Conservation (phyloP, 2,329 filamentous ascomycete species). For the Orbilia blumenaviensis region DNA sequence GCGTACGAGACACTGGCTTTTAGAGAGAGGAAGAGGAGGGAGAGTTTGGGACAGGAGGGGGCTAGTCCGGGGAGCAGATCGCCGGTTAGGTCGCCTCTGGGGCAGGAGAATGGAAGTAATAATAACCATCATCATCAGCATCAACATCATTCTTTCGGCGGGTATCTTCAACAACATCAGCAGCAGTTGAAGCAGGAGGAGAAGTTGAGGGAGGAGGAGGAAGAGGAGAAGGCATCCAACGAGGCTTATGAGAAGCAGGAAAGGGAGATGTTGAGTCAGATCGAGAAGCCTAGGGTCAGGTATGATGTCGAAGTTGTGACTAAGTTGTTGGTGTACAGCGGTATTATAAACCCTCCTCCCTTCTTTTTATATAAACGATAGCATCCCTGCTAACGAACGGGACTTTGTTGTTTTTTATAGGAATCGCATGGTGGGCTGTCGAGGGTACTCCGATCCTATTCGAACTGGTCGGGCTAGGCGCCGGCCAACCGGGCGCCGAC, state of each 20-base stretch:
- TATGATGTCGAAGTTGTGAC: conserved; percentile 99
- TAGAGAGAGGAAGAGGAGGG: conserved; percentile 74
- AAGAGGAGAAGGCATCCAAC: conserved; percentile 45
- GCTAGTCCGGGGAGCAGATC: conserved; percentile 38
- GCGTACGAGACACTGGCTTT: conserved; percentile 95
- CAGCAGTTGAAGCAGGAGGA: too few relatives aligned
- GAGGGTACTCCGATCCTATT: conserved; percentile 79
- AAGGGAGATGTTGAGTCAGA: conserved; percentile 80
- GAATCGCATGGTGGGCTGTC: conserved; percentile 83
- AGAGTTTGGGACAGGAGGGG: conserved; percentile 66
- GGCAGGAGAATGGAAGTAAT: conserved; percentile 59
- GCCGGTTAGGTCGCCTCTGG: conserved; percentile 58
- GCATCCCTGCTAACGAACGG: conserved; percentile 21
- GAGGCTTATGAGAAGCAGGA: conserved; percentile 65
- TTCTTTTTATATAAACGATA: background rate
- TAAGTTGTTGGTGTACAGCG: conserved; percentile 92
- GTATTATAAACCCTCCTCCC: conserved; percentile 63
- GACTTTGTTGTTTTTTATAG: conserved; percentile 63
- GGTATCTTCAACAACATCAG: background rate
- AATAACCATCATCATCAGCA: too few relatives aligned
- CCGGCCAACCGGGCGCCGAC: conserved; percentile 25
- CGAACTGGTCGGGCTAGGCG: conserved; percentile 67
- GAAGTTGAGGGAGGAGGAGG: background rate
- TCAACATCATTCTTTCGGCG: background rate
- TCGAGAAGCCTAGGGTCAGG: conserved; percentile 85